phyloP scores from a whole-genome alignment of 2,329 filamentous ascomycete species.

The Seiridium unicorne region DNA sequence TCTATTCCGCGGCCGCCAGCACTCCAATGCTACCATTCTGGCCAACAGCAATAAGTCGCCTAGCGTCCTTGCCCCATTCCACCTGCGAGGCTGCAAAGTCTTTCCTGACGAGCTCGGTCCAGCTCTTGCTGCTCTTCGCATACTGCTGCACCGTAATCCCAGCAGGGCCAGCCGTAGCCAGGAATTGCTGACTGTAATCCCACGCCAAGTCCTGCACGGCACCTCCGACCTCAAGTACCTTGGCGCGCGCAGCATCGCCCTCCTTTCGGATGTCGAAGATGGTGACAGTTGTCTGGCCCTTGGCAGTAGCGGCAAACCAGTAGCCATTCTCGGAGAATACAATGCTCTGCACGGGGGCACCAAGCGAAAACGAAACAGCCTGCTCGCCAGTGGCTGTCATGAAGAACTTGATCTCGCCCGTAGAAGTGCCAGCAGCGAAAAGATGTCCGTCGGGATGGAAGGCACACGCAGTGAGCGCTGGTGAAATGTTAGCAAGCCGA shows the following conservation, averaged over 20 bases:
- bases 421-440: slow-evolving; percentile 76
- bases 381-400: slow-evolving; percentile 77
- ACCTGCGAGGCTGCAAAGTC: slow-evolving; percentile 72
- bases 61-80: slow-evolving; percentile 74
- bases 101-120: slow-evolving; percentile 81
- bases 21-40: slow-evolving; percentile 73
- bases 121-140: slow-evolving; percentile 80
- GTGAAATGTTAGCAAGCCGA: background rate
- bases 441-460: slow-evolving; percentile 99
- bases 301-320: slow-evolving; percentile 83
- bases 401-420: slow-evolving; percentile 84
- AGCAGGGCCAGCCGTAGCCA: slow-evolving; percentile 76
- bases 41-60: slow-evolving; percentile 72
- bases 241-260: slow-evolving; percentile 75
- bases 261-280: slow-evolving; percentile 94
- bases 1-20: slow-evolving; percentile 56
- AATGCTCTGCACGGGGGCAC: slow-evolving; percentile 70
- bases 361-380: slow-evolving; percentile 71
- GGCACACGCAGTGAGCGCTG: slow-evolving; percentile 66
- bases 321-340: slow-evolving; percentile 95
- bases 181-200: slow-evolving; percentile 95
- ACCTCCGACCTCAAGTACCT: slow-evolving; percentile 82
- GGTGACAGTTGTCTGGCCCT: slow-evolving; percentile 74
- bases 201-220: slow-evolving; percentile 75
- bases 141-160: slow-evolving; percentile 89